Base-by-base conservation (phyloP, 164 flowering plant species). In the Magnolia sinica region DNA sequence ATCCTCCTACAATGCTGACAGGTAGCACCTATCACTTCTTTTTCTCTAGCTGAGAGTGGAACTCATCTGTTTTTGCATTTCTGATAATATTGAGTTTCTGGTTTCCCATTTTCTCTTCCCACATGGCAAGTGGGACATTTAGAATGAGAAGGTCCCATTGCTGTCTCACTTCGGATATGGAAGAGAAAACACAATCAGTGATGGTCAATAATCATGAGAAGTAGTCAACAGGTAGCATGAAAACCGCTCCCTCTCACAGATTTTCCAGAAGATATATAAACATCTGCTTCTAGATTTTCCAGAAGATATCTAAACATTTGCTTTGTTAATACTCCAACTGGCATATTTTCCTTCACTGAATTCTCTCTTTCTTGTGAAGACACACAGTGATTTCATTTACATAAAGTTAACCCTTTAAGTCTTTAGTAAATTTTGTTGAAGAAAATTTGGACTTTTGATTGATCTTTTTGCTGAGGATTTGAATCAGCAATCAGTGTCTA, bases 1-100 rank as follows among this genome's bases (percentile, higher is more conserved):
- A 71, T 90, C 95, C 63, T 96, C 99, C 31, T 94, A 81, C 82
- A 91, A 96, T 80, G 97, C 94, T 68, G 97, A 92, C 81, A 87
- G 98, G 99, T 96, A 73, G 76, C n/a, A 51, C 65, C 23, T 68
- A n/a, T 31, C 13, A 23, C 18, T 55, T 55, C 2, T 73, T 70
- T 49, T 50, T 70, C 31, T 45, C 18, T 31, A 68, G 50, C 3
- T n/a, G 9, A 7, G 29, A 68, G 7, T 27, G 49, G 5, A 68
- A 29, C 61, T 2, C 16, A 9, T 68, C 27, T 11, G 14, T 31
- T 68, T 68, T 68, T 13, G 50, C 29, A 13, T 20, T 68, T 31
- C 11, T 10, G 61, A 10, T 55, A 10, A 55, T 55, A 55, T 1
- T 16, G 61, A 3, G 13, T 55, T 55, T 55, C 13, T 16, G 18